Conservation (phyloP, 2,329 filamentous ascomycete genomes). For the Talaromyces sp. region DNA sequence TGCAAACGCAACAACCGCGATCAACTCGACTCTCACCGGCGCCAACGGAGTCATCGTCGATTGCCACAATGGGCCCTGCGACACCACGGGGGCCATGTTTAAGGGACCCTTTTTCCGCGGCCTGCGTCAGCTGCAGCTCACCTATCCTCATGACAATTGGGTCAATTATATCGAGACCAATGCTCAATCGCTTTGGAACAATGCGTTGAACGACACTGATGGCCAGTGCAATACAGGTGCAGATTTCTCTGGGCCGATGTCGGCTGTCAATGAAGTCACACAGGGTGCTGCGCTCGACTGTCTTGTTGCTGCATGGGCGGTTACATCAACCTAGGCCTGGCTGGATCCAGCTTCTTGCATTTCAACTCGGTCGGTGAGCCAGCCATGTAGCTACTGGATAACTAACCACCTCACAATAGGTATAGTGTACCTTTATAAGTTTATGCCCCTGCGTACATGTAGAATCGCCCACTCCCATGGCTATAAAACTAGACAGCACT, state of each 20-base stretch:
- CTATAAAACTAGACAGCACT: no score
- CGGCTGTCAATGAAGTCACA: not conserved
- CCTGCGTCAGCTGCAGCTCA: not conserved
- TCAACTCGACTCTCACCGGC: not conserved
- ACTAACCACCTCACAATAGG: not conserved
- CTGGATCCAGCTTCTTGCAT: no score
- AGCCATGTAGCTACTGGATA: no score
- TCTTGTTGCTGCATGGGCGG: constrained; percentile 1
- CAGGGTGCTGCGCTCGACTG: constrained; percentile 2
- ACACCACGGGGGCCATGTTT: not conserved
- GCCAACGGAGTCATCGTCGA: not conserved
- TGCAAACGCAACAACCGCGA: not conserved
- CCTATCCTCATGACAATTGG: constrained; percentile 1
- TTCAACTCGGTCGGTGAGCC: not conserved
- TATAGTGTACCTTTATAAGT: not conserved
- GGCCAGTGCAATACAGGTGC: not conserved
- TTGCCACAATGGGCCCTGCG: not conserved
- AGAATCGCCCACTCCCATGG: not conserved
- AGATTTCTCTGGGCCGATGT: not conserved
- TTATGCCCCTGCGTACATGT: not conserved
- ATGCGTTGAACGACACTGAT: not conserved
- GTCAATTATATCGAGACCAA: not conserved
- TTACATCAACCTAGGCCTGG: not conserved
- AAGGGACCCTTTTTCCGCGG: not conserved
- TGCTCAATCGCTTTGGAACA: not conserved